These are phyloP conservation scores for Picea glauca DNA, from an alignment of 75 land plant species.

Conservation along the genomic window DNA sequence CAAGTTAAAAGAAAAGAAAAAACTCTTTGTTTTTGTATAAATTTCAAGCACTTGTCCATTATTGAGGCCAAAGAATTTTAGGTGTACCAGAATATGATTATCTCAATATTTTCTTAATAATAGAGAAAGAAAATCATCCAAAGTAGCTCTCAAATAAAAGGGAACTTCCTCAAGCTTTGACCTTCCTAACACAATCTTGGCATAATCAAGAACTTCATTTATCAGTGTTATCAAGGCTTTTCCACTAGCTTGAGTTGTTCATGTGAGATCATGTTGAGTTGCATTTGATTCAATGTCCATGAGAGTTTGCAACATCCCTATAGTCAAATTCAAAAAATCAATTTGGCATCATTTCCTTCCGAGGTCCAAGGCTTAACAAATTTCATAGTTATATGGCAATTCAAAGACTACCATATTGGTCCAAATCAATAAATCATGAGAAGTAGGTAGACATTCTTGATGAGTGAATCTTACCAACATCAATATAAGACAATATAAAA, in stretches of 20 bases:
- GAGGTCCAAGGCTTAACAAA: not conserved
- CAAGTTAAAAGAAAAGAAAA: not conserved
- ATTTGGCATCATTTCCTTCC: not conserved
- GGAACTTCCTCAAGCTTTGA: slow-evolving; percentile 81
- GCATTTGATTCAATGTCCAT: slow-evolving; percentile 82
- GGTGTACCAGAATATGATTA: slow-evolving; percentile 70
- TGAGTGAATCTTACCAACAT: not conserved
- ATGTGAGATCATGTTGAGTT: slow-evolving; percentile 79
- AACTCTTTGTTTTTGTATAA: not conserved
- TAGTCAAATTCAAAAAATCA: not conserved
- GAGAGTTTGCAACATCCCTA: slow-evolving; percentile 92
- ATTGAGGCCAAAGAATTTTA: not conserved
- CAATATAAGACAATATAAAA: not conserved
- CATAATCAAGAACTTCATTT: slow-evolving; percentile 91
- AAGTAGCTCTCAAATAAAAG: slow-evolving; percentile 61
- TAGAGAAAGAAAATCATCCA: slow-evolving; percentile 84
- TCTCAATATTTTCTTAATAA: slow-evolving; percentile 80
- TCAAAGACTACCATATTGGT: not conserved
- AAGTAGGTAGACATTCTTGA: not conserved
- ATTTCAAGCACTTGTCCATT: not conserved
- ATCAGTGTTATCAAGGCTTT: slow-evolving; percentile 73
- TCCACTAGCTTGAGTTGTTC: slow-evolving; percentile 90
- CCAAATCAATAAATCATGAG: not conserved
- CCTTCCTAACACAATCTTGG: slow-evolving; percentile 89
- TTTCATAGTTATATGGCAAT: not conserved